Evolutionary conservation across 148 eudicot genomes (phyloP), one percentile per base, ranked within the genome.

Genomic region (Dysphania ambrosioides): DNA sequence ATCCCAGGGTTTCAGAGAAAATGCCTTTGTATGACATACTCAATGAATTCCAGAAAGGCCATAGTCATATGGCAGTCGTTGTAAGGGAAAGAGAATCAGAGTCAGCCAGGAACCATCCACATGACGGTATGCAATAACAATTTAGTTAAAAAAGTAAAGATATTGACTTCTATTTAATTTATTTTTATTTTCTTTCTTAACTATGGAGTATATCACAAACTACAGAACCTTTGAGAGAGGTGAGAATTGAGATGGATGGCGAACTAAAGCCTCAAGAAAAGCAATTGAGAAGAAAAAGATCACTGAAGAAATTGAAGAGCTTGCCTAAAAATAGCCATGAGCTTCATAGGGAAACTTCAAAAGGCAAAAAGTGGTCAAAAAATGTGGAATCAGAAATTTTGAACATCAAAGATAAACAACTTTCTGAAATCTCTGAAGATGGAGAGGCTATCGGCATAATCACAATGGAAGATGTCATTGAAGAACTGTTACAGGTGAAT

Each of bases 21-120:
- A 90, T 88, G 90, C 95, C 89, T 18, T 77, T 90, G 35, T 86
- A 86, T 18, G 90, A 90, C 82, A 88, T 88, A 69, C 84, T 88
- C 21, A 86, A 90, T 6, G 96, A 90, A 80, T 88, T 90, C 80
- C 92, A 84, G 74, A 87, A 86, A 78, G 95, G 89, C 65, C 86
- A 79, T 58, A 90, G 90, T 71, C 96, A 86, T 72, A 90, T 88
- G 86, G 90, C 92, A 47, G 88, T 76, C 5, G 89, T 88, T 12
- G 62, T 86, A 32, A 88, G 79, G 77, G 38, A 68, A 24, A 51
- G 30, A 18, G 71, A 47, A 56, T 69, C 79, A n/a, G 82, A 55
- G 6, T 86, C 83, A 74, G 73, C 79, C 61, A 75, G 85, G 75
- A 69, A 83, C 80, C 19, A 79, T 82, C 40, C 79, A 71, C 32